Base-by-base conservation (phyloP, 352 stramenopile species). In the Phytophthora fragariae region DNA sequence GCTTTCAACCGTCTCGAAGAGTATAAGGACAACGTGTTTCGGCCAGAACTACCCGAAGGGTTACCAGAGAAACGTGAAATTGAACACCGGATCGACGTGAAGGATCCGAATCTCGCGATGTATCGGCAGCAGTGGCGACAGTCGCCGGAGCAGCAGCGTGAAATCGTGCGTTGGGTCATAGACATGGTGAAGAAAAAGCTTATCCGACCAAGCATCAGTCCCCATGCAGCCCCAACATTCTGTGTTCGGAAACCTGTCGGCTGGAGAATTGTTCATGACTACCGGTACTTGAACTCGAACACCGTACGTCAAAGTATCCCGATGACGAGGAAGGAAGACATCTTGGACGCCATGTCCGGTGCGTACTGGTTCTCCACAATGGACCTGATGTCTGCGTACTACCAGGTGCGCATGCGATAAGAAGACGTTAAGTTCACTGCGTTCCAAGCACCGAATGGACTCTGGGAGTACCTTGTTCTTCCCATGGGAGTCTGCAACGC, bases 221-320 rank as follows among this genome's bases (percentile, higher is more conserved):
- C 49, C 9, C 33, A 67, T 9, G 61, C 61, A 1, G 49, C 61
- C 0, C 61, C 14, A 54, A 59, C 61, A 14, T 67, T 81, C 41
- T 76, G 60, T 46, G 62, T 81, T 0, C 31, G 56, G 19, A 77
- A 77, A 35, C 39, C 64, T 15, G 59, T 65, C 17, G 57, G 68
- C 5, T 75, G 69, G 63, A 17, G 68, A 12, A 75, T 80, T 49
- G 56, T 77, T 46, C 73, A 80, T 33, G 73, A 67, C n/a, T 77
- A 55, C 33, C 58, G 66, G 8, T 61, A 53, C 27, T 41, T 73
- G 24, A 46, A 56, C 52, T 33, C 21, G 10, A 62, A 62, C 37
- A 63, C 47, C 7, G 44, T 71, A 3, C 31, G 46, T 10, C 56
- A 62, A 14, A 52, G 56, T 37, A 68, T 68, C 21, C 53, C 68